Conservation (phyloP, 768 basidiomycete genomes). For the Lyophyllum decastes region DNA sequence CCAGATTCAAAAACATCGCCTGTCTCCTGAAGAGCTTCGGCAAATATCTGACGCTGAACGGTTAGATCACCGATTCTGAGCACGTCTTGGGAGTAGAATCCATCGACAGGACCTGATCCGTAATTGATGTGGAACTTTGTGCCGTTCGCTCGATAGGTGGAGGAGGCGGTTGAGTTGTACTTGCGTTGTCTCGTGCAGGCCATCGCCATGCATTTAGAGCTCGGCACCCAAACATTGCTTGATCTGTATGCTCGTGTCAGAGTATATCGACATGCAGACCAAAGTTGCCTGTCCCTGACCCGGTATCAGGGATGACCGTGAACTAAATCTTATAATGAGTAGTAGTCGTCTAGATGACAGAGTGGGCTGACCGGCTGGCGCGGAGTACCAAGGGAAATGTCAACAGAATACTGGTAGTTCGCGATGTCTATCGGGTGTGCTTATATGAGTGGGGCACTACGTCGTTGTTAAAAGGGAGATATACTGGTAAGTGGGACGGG, state of each 20-base stretch:
- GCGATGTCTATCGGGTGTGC: conserved; percentile 70
- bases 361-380: conserved; percentile 64
- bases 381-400: conserved; percentile 84
- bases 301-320: conserved; percentile 95
- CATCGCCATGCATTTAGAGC: conserved; percentile 82
- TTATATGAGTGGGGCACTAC: conserved; percentile 1
- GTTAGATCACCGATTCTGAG: conserved; percentile 81
- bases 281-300: conserved; percentile 37
- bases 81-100: conserved; percentile 85
- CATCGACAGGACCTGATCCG: conserved; percentile 95
- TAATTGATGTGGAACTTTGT: conserved; percentile 88
- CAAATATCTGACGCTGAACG: conserved; percentile 81
- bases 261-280: not conserved
- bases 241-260: conserved; percentile 48
- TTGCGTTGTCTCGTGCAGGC: conserved; percentile 94
- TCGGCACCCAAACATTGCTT: conserved; percentile 94
- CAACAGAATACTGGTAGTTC: conserved; percentile 96
- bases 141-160: conserved; percentile 89
- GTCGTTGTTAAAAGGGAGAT: conserved; percentile 26
- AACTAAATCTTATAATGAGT: conserved; percentile 48
- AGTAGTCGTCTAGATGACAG: not conserved
- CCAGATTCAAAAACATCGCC: conserved; percentile 97
- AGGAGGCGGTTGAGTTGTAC: conserved; percentile 80
- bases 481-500: conserved; percentile 85
- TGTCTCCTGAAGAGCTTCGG: conserved; percentile 94